Evolutionary conservation across 2,329 filamentous ascomycete genomes (phyloP).

Genomic region (Verticillium isaacii): DNA sequence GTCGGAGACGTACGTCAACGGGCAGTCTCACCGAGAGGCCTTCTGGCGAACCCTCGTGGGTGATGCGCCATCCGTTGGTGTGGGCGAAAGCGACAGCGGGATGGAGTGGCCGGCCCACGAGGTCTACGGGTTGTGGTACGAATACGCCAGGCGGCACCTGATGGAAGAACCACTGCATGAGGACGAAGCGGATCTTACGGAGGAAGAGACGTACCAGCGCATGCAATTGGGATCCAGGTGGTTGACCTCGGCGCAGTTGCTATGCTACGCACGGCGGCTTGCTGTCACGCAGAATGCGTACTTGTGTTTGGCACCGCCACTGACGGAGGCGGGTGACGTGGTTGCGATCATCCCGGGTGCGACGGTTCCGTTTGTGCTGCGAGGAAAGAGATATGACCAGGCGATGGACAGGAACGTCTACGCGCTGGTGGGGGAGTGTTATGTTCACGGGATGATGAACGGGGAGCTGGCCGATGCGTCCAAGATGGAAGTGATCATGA

Average conservation of each 20-base stretch:
- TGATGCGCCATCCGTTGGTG: neutral
- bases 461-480: slow-evolving; percentile 1
- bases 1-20: neutral
- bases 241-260: neutral
- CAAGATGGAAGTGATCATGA: neutral
- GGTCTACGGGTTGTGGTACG: neutral
- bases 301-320: neutral
- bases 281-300: neutral
- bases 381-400: neutral
- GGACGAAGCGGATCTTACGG: neutral
- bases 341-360: neutral
- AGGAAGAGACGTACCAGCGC: neutral
- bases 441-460: slow-evolving; percentile 7
- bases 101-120: neutral
- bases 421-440: neutral
- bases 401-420: neutral
- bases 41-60: neutral
- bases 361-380: neutral
- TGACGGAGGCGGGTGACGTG: neutral
- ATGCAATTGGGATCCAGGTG: neutral
- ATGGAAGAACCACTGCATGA: neutral
- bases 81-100: neutral
- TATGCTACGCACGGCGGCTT: neutral
- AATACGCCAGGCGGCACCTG: neutral
- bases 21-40: neutral